phyloP scores from a whole-genome alignment of 352 stramenopile species.

The Blastocystis sp. region DNA sequence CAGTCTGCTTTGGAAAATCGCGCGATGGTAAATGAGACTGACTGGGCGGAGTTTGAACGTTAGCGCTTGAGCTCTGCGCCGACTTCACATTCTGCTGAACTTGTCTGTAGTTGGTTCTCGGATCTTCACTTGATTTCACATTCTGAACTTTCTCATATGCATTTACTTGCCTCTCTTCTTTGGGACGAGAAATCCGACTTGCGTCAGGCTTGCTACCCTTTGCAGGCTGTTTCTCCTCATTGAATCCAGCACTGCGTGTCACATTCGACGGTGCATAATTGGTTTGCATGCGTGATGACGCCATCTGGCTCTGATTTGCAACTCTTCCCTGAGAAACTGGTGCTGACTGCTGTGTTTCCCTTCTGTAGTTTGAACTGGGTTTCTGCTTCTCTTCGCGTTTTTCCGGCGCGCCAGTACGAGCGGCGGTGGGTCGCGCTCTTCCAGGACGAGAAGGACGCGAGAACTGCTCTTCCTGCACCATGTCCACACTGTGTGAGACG shows the following conservation, averaged over 20 bases:
- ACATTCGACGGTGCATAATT: background rate
- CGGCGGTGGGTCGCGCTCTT: background rate
- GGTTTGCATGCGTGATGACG: background rate
- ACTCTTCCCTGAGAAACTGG: background rate
- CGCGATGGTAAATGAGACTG: no score
- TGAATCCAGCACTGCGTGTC: background rate
- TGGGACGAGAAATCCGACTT: no score
- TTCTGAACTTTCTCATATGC: background rate
- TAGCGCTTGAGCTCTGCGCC: no score
- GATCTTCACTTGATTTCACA: background rate
- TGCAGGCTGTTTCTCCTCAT: no score
- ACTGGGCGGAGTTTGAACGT: no score
- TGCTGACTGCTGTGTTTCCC: background rate
- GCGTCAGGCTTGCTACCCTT: no score
- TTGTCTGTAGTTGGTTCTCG: background rate
- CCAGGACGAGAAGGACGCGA: background rate
- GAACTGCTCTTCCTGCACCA: conserved; percentile 11
- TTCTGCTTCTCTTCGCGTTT: background rate
- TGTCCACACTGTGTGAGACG: background rate
- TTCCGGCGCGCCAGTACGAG: background rate
- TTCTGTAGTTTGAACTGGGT: no score
- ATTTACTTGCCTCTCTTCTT: no score
- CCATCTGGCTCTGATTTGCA: background rate
- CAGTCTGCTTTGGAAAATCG: no score
- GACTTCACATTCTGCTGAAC: no score